Base-by-base conservation (phyloP, 2,329 filamentous ascomycete genomes). In the Penicillium sp. region DNA sequence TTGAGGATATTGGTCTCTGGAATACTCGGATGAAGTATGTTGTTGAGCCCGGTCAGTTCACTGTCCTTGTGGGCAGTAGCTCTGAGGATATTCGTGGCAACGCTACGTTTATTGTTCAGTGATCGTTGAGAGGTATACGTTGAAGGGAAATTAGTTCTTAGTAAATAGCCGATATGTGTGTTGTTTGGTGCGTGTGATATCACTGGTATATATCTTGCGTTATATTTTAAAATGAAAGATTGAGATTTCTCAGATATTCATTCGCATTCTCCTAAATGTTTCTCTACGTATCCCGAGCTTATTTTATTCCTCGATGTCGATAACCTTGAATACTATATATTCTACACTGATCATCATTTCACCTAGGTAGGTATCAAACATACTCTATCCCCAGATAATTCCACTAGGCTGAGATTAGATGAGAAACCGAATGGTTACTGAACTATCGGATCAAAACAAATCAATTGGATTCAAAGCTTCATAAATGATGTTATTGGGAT, bases 31-130 rank as follows among this genome's bases (percentile, higher is more conserved):
- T 89, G 85, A 75, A 86, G 69, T 90, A 90, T 70, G 85, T 89
- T 24, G 87, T 91, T 37, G 89, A 91, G 78, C 82, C 82, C 3
- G 88, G 88, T 1, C 81, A 86, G 39, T 91, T 90, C 69, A 72
- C 79, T 5, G 75, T 89, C 10, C 76, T 80, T 53, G 81, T 87
- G 16, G 88, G 87, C 2, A 72, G 74, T n/a, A 81, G 77, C 59
- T 72, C 69, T n/a, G 58, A 58, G 51, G 72, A 73, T 66, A 69
- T 72, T 54, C 57, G 69, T 50, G 70, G 65, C 6, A 72, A 69
- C 55, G 61, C 65, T 32, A 72, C 67, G 6, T 70, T 73, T 40
- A 65, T 65, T 55, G 70, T 73, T 22, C 56, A 24, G 39, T 59
- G 50, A 52, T 39, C 2, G n/a, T 6, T n/a, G 10, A 9, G 3